Evolutionary conservation across 2,329 filamentous ascomycete genomes (phyloP).

Genomic region (Microascus cirrosus): DNA sequence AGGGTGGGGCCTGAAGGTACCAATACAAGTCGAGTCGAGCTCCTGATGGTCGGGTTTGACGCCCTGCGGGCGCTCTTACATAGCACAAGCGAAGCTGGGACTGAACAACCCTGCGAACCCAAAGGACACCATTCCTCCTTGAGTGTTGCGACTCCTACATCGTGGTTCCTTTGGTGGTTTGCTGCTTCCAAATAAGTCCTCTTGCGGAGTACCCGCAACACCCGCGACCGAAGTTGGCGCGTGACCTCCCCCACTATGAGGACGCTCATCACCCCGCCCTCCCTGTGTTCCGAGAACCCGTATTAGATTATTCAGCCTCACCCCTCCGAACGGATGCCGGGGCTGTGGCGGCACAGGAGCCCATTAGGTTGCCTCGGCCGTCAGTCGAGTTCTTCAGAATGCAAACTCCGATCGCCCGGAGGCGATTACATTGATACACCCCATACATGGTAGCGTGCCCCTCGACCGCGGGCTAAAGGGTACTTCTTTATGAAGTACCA

Average conservation of each 20-base stretch:
- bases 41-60: background rate
- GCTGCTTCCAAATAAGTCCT: background rate
- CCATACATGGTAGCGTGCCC: background rate
- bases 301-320: background rate
- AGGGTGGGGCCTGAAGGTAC: background rate
- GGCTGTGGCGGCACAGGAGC: background rate
- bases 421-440: background rate
- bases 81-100: background rate
- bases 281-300: background rate
- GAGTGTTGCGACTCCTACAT: background rate
- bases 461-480: background rate
- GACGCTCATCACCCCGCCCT: background rate
- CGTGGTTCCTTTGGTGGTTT: background rate
- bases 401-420: background rate
- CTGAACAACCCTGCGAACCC: background rate
- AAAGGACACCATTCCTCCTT: no score
- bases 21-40: background rate
- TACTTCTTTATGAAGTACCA: background rate
- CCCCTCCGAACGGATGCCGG: background rate
- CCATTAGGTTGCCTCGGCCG: background rate
- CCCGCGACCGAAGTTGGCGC: background rate
- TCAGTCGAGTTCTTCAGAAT: background rate
- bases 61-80: background rate
- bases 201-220: background rate
- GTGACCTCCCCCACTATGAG: background rate